A percentile compares a stretch with the other conserved stretches of the same genome.
Evolutionary conservation across 768 basidiomycete species (phyloP).

Genomic region (Strobilomyces echinocephalus): DNA sequence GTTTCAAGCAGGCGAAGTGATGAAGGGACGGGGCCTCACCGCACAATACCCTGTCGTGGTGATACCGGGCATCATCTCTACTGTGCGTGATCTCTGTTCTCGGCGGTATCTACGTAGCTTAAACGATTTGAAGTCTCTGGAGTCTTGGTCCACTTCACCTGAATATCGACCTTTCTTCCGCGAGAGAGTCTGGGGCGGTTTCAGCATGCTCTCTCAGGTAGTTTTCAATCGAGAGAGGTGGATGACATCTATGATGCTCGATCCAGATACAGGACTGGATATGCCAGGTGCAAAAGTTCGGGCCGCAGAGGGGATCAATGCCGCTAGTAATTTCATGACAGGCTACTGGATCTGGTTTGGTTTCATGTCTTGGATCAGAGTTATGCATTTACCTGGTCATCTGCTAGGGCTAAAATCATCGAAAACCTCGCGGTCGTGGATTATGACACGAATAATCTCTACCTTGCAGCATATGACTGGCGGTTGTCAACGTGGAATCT

Average conservation of each 20-base stretch:
- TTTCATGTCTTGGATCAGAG: neutral
- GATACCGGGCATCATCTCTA: constrained; percentile 88
- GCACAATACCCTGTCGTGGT: constrained; percentile 78
- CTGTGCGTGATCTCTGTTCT: constrained; percentile 42
- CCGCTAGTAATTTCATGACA: constrained; percentile 79
- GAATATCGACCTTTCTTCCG: constrained; percentile 88
- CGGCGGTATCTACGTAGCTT: neutral
- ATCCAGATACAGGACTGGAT: constrained; percentile 88
- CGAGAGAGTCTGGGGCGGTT: constrained; percentile 79
- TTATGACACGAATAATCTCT: constrained; percentile 88
- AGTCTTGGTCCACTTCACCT: constrained; percentile 89
- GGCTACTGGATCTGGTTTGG: constrained; percentile 92
- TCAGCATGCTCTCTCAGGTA: constrained; percentile 78
- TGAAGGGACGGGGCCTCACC: constrained; percentile 57
- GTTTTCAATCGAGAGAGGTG: constrained; percentile 84
- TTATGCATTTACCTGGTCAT: neutral
- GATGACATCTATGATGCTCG: constrained; percentile 87
- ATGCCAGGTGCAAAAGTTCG: constrained; percentile 80
- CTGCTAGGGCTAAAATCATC: constrained; percentile 76
- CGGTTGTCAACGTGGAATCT: constrained; percentile 83
- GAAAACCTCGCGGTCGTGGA: constrained; percentile 91
- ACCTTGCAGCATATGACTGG: constrained; percentile 90
- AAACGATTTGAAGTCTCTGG: constrained; percentile 54
- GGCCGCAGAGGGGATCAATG: constrained; percentile 89
- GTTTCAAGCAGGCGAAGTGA: constrained; percentile 68